A percentile compares a stretch with the other conserved stretches of the same genome.
These are phyloP conservation scores for Hirschfeldia incana DNA, from an alignment of 345 rosid genomes.

Conservation along the genomic window DNA sequence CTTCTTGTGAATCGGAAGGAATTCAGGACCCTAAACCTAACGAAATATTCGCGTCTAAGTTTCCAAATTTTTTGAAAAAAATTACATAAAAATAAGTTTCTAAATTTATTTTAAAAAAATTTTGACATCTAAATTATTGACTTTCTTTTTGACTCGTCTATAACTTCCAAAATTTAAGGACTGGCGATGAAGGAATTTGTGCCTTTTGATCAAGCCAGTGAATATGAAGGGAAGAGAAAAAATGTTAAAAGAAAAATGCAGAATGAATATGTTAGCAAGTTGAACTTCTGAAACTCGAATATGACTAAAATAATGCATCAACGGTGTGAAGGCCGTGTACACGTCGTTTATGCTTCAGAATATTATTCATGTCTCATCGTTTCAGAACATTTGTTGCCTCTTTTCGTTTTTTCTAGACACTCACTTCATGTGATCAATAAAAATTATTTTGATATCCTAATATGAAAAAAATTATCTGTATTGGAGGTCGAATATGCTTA, in stretches of 20 bases:
- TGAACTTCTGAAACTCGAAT: slow-evolving; percentile 10
- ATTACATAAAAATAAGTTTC: too few species aligned
- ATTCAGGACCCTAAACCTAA: too few species aligned
- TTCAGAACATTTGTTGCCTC: slow-evolving; percentile 27
- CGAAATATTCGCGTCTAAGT: too few species aligned
- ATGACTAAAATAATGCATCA: slow-evolving; percentile 24
- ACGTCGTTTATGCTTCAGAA: slow-evolving; percentile 38
- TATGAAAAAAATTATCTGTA: neutral
- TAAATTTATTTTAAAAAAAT: too few species aligned
- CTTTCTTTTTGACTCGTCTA: too few species aligned
- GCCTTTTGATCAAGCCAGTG: slow-evolving; percentile 13
- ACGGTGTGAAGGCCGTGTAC: slow-evolving; percentile 43
- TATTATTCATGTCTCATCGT: slow-evolving; percentile 39
- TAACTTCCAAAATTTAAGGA: too few species aligned
- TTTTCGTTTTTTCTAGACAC: slow-evolving; percentile 35
- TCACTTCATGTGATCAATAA: slow-evolving; percentile 14
- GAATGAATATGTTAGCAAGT: neutral
- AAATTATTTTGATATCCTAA: neutral
- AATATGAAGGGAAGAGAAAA: neutral
- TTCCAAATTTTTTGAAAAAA: too few species aligned
- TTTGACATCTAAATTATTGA: too few species aligned
- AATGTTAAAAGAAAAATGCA: neutral
- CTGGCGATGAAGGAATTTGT: slow-evolving; percentile 17
- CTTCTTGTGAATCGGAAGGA: neutral
- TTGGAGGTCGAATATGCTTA: slow-evolving; percentile 36